Percentiles rank a stretch among this genome's conserved stretches.
Conservation (phyloP, 2,329 filamentous ascomycete species). For the Tolypocladium paradoxum region DNA sequence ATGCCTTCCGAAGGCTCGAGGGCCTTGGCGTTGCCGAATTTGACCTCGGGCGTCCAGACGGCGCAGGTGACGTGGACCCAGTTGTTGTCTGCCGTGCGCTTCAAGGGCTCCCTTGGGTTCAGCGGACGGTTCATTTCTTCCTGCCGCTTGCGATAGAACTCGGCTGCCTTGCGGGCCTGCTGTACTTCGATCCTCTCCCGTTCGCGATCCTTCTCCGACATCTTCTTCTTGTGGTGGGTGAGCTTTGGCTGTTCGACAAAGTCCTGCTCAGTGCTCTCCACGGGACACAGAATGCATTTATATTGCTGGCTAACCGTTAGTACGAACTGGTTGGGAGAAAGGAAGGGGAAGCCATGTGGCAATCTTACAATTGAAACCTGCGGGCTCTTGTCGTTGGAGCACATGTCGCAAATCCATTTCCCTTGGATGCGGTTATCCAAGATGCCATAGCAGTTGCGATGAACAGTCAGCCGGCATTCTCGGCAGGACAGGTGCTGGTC, state of each 20-base stretch:
- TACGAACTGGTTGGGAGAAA: neutral
- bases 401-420: conserved; percentile 96
- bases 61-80: conserved; percentile 96
- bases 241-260: conserved; percentile 59
- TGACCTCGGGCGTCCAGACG: conserved; percentile 83
- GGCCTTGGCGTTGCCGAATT: conserved; percentile 75
- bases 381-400: conserved; percentile 84
- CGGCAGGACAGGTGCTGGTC: conserved; percentile 69
- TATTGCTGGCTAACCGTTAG: conserved; percentile 47
- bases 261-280: conserved; percentile 71
- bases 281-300: conserved; percentile 83
- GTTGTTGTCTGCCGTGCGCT: conserved; percentile 91
- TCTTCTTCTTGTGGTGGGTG: conserved; percentile 65
- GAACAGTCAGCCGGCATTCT: conserved; percentile 85
- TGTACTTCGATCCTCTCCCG: conserved; percentile 81
- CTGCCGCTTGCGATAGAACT: conserved; percentile 76
- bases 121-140: conserved; percentile 73
- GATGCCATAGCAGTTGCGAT: conserved; percentile 88
- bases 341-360: neutral
- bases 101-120: conserved; percentile 80
- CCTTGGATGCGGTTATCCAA: conserved; percentile 53
- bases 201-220: conserved; percentile 78
- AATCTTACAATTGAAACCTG: conserved; percentile 75
- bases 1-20: conserved; percentile 86
- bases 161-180: conserved; percentile 64